These are phyloP conservation scores for Geotrichum reessii DNA, from an alignment of 1,139 yeast genomes.

Conservation along the genomic window DNA sequence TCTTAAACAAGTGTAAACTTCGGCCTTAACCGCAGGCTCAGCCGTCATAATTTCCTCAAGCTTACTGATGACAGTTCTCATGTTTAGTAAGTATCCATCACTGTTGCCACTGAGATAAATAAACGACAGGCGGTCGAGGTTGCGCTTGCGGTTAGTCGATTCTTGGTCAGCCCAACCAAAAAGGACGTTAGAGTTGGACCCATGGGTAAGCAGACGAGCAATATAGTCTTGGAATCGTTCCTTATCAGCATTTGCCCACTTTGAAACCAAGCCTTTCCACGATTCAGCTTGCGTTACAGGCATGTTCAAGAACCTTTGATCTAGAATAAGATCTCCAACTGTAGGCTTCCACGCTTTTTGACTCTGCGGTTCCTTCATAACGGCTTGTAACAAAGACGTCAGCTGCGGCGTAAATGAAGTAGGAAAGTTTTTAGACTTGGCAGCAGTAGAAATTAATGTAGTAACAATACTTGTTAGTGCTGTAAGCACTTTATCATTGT, in stretches of 20 bases:
- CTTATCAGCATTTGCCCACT: constrained; percentile 56
- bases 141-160: constrained; percentile 45
- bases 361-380: constrained; percentile 27
- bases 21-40: constrained; percentile 38
- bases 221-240: constrained; percentile 53
- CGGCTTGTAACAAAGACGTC: constrained; percentile 26
- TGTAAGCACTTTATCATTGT: constrained; percentile 43
- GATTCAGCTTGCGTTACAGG: constrained; percentile 30
- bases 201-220: constrained; percentile 44
- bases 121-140: constrained; percentile 56
- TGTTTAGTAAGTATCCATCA: constrained; percentile 48
- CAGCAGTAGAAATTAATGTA: constrained; percentile 41
- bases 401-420: constrained; percentile 30
- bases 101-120: constrained; percentile 55
- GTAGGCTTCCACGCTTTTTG: constrained; percentile 38
- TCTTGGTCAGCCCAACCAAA: constrained; percentile 80
- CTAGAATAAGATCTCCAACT: constrained; percentile 39
- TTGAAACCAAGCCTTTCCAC: constrained; percentile 50
- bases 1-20: constrained; percentile 54
- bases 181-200: constrained; percentile 49
- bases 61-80: constrained; percentile 49
- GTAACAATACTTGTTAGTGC: constrained; percentile 41
- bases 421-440: constrained; percentile 38
- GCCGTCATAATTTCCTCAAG: constrained; percentile 35
- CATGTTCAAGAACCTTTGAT: constrained; percentile 41